These are phyloP conservation scores for Arthrobotrys sphaeroides DNA, from an alignment of 2,329 filamentous ascomycete genomes.

Conservation along the genomic window DNA sequence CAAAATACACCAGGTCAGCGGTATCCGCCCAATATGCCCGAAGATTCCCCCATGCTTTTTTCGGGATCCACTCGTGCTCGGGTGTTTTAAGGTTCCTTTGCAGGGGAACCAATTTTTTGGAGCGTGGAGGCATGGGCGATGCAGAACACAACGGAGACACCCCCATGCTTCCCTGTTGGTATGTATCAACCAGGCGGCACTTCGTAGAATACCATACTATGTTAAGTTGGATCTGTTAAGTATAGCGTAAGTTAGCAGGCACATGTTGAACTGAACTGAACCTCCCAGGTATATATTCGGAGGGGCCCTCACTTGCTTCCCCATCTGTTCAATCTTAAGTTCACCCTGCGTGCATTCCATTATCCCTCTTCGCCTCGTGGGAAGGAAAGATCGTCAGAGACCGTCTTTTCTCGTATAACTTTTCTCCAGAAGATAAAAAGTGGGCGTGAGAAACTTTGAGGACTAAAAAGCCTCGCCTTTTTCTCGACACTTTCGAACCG, in stretches of 20 bases:
- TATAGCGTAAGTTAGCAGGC: background rate
- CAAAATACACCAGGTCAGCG: constrained; percentile 19
- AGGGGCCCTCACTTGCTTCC: constrained; percentile 27
- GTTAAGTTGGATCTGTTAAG: constrained; percentile 3
- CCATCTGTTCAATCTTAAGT: constrained; percentile 20
- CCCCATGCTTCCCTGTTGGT: constrained; percentile 28
- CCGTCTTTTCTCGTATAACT: constrained; percentile 38
- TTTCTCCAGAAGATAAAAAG: background rate
- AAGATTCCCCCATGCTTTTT: constrained; percentile 52
- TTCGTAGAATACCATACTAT: no score
- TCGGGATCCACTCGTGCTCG: constrained; percentile 53
- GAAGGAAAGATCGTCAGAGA: constrained; percentile 43
- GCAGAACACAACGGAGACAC: constrained; percentile 30
- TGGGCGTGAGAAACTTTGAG: constrained; percentile 47
- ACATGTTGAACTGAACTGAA: constrained; percentile 14
- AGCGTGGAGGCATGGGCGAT: constrained; percentile 48
- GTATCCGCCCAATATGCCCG: constrained; percentile 27
- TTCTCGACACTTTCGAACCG: constrained; percentile 8
- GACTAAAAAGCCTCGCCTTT: constrained; percentile 22
- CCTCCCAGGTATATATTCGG: constrained; percentile 49
- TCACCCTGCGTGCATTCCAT: constrained; percentile 39
- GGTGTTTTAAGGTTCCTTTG: constrained; percentile 53
- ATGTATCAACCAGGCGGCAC: constrained; percentile 9
- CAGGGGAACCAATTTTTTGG: constrained; percentile 43
- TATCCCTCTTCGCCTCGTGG: constrained; percentile 34